These are phyloP conservation scores for Lentinula raphanica DNA, from an alignment of 768 basidiomycete species.

Conservation along the genomic window DNA sequence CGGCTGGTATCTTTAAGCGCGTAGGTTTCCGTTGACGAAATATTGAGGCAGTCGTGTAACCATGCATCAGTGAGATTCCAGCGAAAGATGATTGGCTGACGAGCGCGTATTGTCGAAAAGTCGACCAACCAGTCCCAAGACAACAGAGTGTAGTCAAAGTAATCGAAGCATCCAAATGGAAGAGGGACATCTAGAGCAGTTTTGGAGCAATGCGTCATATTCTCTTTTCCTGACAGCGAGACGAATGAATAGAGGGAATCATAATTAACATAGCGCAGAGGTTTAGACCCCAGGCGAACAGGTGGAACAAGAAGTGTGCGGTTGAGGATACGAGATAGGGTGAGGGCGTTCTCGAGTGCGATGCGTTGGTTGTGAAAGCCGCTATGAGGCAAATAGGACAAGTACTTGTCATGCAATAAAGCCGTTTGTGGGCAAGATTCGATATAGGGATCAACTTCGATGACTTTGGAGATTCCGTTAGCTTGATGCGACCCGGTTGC, in stretches of 20 bases:
- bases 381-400: constrained; percentile 79
- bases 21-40: constrained; percentile 35
- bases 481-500: constrained; percentile 13
- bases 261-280: constrained; percentile 56
- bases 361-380: constrained; percentile 87
- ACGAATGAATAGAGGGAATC: constrained; percentile 42
- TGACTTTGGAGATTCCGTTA: constrained; percentile 30
- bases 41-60: constrained; percentile 36
- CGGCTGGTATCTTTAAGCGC: constrained; percentile 46
- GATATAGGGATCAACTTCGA: constrained; percentile 20
- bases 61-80: constrained; percentile 47
- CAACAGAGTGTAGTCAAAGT: constrained; percentile 54
- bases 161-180: constrained; percentile 57
- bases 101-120: constrained; percentile 30
- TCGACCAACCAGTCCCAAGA: constrained; percentile 72
- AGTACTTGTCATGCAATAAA: constrained; percentile 35
- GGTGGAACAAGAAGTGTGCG: constrained; percentile 80
- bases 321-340: constrained; percentile 64
- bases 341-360: constrained; percentile 77
- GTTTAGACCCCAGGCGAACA: constrained; percentile 56
- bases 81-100: constrained; percentile 41
- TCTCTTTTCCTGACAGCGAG: constrained; percentile 44
- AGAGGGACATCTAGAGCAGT: constrained; percentile 27
- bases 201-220: constrained; percentile 45
- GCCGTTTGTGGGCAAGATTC: constrained; percentile 13